Evolutionary conservation across 768 basidiomycete genomes (phyloP).

Genomic region (Mycena pura): DNA sequence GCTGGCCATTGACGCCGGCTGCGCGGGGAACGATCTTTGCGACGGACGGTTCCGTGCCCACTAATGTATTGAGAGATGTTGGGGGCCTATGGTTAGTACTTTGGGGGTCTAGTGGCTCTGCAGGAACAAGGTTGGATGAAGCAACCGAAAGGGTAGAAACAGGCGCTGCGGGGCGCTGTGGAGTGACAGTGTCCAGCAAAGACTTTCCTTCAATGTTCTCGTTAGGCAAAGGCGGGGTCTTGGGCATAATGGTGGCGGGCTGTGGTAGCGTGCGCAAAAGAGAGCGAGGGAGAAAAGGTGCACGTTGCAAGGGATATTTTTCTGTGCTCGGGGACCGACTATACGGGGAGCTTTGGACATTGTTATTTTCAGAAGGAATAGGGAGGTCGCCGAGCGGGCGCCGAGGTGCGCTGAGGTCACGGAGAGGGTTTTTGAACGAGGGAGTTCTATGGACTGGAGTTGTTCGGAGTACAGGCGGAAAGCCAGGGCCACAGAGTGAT

Average conservation of each 20-base stretch:
- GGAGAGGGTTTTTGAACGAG: neutral
- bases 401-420: conserved; percentile 16
- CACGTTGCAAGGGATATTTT: neutral
- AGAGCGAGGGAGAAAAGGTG: neutral
- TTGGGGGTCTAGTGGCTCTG: neutral
- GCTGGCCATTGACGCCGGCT: neutral
- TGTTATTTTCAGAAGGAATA: conserved; percentile 1
- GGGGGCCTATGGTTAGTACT: neutral
- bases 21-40: neutral
- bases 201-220: neutral
- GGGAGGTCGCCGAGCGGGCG: conserved; percentile 28
- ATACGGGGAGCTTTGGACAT: neutral
- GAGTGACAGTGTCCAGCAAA: neutral
- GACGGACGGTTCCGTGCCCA: neutral
- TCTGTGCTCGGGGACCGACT: neutral
- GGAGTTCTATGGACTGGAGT: neutral
- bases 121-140: neutral
- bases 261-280: neutral
- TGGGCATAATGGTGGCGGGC: neutral
- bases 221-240: neutral
- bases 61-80: too few relatives aligned
- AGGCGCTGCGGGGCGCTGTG: neutral
- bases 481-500: neutral
- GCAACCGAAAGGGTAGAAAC: neutral
- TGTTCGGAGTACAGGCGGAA: neutral